Evolutionary conservation across 306 rosid species (phyloP).

Genomic region (Hippophae tibetana): DNA sequence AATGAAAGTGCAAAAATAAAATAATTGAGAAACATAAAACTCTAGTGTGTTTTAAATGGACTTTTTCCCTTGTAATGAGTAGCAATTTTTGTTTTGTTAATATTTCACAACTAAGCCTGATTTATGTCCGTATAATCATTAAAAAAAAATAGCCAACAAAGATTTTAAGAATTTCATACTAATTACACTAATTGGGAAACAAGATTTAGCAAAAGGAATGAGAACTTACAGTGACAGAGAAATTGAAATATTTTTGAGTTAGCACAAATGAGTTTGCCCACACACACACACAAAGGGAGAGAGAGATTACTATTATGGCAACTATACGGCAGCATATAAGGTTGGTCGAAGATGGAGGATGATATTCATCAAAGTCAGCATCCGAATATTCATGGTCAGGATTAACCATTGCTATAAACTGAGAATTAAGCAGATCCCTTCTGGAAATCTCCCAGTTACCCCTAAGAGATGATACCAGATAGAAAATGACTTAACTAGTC

Average conservation of each 20-base stretch:
- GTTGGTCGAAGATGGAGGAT: conserved; percentile 39
- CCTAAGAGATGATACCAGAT: conserved; percentile 21
- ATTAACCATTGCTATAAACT: conserved; percentile 32
- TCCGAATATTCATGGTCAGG: conserved; percentile 35
- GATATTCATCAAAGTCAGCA: conserved; percentile 35
- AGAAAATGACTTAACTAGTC: conserved; percentile 11
- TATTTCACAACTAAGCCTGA: too few species aligned
- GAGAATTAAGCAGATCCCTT: conserved; percentile 44
- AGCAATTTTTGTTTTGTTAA: too few species aligned
- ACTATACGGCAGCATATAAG: conserved; percentile 52
- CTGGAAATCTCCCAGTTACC: conserved; percentile 63
- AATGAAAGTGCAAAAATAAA: too few species aligned
- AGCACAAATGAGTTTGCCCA: background rate
- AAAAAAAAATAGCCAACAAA: too few species aligned
- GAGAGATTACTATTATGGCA: conserved; percentile 44
- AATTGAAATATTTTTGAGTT: background rate
- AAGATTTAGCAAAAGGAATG: too few species aligned
- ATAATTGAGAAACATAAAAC: too few species aligned
- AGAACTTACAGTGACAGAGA: background rate
- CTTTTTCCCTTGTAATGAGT: too few species aligned
- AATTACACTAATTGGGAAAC: too few species aligned
- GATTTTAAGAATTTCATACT: too few species aligned
- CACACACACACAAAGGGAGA: background rate
- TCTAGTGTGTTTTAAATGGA: too few species aligned
- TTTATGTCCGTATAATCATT: too few species aligned